These are phyloP conservation scores for Neofusicoccum parvum DNA, from an alignment of 2,329 filamentous ascomycete genomes.

Conservation along the genomic window DNA sequence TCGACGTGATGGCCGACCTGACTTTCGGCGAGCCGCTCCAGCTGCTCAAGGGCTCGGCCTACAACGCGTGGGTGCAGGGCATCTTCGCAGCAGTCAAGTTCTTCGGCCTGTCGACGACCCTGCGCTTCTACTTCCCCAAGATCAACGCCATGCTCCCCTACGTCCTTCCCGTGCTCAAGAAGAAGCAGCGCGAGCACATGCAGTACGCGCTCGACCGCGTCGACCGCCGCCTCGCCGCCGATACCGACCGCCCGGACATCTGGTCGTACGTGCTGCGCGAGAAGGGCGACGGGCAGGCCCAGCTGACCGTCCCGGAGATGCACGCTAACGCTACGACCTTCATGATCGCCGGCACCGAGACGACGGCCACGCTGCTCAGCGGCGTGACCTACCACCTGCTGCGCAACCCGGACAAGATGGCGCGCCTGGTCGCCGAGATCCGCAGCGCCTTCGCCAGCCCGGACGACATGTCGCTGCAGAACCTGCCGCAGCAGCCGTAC, in stretches of 20 bases:
- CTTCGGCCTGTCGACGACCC: constrained; percentile 7
- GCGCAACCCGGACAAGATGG: constrained; percentile 5
- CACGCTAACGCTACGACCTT: constrained; percentile 24
- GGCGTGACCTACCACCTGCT: constrained; percentile 39
- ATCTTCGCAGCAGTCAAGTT: constrained; percentile 32
- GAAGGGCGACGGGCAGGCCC: background rate
- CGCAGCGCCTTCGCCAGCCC: background rate
- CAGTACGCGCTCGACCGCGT: constrained; percentile 13
- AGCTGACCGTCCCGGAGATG: constrained; percentile 23
- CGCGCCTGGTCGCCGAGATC: constrained; percentile 9
- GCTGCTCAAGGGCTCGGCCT: constrained; percentile 32
- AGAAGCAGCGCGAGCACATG: constrained; percentile 11
- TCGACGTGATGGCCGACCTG: constrained; percentile 38
- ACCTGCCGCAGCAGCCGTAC: constrained; percentile 6
- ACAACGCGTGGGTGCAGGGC: constrained; percentile 35
- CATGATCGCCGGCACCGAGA: constrained; percentile 44
- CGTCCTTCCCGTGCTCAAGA: background rate
- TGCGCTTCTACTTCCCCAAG: constrained; percentile 19
- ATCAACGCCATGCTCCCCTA: constrained; percentile 5
- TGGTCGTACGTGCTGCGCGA: constrained; percentile 15
- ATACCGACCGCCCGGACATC: constrained; percentile 12
- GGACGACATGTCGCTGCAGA: constrained; percentile 13
- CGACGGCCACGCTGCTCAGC: constrained; percentile 42
- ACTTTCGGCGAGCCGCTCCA: constrained; percentile 35
- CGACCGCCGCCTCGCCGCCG: background rate